Conservation (phyloP, 2,329 filamentous ascomycete species). For the Colletotrichum sp. region DNA sequence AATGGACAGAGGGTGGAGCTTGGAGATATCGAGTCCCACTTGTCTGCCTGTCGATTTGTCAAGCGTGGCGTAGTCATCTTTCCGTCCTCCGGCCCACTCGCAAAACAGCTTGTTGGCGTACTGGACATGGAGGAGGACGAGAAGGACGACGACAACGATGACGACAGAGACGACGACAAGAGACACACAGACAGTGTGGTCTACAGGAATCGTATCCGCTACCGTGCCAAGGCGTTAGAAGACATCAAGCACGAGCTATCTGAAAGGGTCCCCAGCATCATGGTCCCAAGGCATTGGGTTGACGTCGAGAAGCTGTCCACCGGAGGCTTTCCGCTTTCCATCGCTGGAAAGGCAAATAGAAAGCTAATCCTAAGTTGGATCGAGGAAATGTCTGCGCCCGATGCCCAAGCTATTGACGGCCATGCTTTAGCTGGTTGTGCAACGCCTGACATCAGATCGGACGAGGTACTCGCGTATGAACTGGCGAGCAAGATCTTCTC, state of each 20-base stretch:
- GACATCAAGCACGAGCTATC: background rate
- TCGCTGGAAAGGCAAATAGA: background rate
- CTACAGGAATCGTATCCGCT: rapidly evolving
- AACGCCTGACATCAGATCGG: background rate
- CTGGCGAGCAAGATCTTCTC: background rate
- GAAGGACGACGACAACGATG: rapidly evolving
- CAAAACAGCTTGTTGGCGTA: background rate
- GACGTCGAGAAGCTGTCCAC: background rate
- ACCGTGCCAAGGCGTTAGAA: background rate
- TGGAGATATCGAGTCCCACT: slow-evolving; percentile 23
- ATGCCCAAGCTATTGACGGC: background rate
- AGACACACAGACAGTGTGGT: background rate
- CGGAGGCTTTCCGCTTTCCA: background rate
- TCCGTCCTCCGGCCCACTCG: background rate
- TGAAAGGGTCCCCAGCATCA: background rate
- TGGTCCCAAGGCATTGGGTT: background rate
- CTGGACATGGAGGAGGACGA: background rate
- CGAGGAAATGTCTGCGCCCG: background rate
- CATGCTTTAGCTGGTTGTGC: background rate
- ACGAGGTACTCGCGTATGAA: background rate
- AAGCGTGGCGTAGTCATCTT: background rate
- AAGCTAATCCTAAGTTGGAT: background rate
- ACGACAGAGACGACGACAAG: background rate
- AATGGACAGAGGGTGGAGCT: slow-evolving; percentile 27
- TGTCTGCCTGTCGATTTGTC: background rate